A percentile compares a stretch with the other conserved stretches of the same genome.
These are phyloP conservation scores for Myxozyma monticola DNA, from an alignment of 805 yeast genomes.

Conservation along the genomic window DNA sequence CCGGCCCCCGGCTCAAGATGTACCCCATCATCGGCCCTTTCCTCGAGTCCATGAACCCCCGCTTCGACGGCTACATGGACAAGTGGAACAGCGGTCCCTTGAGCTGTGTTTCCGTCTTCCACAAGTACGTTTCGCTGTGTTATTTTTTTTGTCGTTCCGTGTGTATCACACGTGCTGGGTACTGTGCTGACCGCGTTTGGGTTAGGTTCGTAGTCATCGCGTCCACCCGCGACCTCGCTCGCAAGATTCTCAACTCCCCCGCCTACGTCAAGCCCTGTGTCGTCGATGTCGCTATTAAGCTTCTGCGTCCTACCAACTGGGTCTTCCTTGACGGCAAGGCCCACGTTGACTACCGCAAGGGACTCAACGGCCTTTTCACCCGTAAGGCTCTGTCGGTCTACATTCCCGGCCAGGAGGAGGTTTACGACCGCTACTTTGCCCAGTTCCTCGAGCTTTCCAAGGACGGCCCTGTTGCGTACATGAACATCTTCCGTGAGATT, in stretches of 20 bases:
- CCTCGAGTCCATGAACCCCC: conserved; percentile 89
- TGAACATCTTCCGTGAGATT: conserved; percentile 93
- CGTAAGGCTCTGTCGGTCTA: conserved; percentile 78
- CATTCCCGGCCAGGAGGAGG: conserved; percentile 77
- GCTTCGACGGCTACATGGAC: conserved; percentile 86
- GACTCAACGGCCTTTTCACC: conserved; percentile 86
- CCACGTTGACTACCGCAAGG: conserved; percentile 88
- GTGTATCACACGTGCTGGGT: conserved; percentile 77
- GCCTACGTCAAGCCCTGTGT: conserved; percentile 94
- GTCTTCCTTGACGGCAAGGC: conserved; percentile 95
- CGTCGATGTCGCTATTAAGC: conserved; percentile 94
- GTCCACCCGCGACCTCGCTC: conserved; percentile 78
- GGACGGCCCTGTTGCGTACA: conserved; percentile 67
- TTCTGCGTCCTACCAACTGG: conserved; percentile 95
- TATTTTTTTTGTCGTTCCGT: not conserved
- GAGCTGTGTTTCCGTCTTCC: conserved; percentile 96
- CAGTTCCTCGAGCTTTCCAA: conserved; percentile 58
- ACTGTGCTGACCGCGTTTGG: not conserved
- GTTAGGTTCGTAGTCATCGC: conserved; percentile 82
- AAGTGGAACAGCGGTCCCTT: conserved; percentile 95
- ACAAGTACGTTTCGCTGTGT: conserved; percentile 51
- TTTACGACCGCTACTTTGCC: conserved; percentile 80
- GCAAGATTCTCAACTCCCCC: conserved; percentile 83
- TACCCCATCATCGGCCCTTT: conserved; percentile 98
- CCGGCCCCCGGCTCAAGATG: conserved; percentile 82